phyloP scores from a whole-genome alignment of 2,329 filamentous ascomycete genomes.

The Aspergillus eucalypticola region DNA sequence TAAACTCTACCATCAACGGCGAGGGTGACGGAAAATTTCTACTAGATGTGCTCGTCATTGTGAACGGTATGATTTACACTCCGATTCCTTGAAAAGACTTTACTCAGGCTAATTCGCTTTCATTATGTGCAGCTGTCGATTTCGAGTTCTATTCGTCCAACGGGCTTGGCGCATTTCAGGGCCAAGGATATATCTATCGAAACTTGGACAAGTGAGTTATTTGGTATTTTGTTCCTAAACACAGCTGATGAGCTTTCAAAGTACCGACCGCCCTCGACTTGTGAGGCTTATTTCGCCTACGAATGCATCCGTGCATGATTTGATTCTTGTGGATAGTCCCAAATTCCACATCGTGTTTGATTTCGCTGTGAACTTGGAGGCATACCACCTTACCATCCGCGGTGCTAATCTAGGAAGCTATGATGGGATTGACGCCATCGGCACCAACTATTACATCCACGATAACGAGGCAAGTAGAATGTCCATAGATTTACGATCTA shows the following conservation, averaged over 20 bases:
- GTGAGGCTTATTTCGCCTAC: conserved; percentile 27
- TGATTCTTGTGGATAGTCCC: conserved; percentile 36
- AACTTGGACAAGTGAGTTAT: conserved; percentile 29
- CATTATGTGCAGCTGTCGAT: conserved; percentile 26
- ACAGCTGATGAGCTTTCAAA: neutral
- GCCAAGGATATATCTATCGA: conserved; percentile 38
- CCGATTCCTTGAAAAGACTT: too few relatives aligned
- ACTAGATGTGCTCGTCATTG: conserved; percentile 32
- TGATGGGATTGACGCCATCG: conserved; percentile 41
- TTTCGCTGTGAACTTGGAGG: conserved; percentile 38
- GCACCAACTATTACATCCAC: conserved; percentile 41
- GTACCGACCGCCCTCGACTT: conserved; percentile 23
- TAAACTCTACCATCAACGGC: conserved; percentile 36
- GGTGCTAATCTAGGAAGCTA: conserved; percentile 40
- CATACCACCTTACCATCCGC: conserved; percentile 41
- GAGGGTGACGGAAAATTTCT: conserved; percentile 35
- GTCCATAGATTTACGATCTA: accelerated
- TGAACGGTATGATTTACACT: conserved; percentile 24
- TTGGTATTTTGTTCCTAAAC: accelerated
- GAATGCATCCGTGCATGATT: conserved; percentile 32
- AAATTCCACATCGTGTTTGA: conserved; percentile 43
- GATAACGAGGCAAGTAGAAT: conserved; percentile 31
- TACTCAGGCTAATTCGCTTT: too few relatives aligned
- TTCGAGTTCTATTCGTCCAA: conserved; percentile 41
- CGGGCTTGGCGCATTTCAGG: conserved; percentile 36